Evolutionary conservation across 208 protist genomes (phyloP).

Genomic region (Crithidia brevicula): DNA sequence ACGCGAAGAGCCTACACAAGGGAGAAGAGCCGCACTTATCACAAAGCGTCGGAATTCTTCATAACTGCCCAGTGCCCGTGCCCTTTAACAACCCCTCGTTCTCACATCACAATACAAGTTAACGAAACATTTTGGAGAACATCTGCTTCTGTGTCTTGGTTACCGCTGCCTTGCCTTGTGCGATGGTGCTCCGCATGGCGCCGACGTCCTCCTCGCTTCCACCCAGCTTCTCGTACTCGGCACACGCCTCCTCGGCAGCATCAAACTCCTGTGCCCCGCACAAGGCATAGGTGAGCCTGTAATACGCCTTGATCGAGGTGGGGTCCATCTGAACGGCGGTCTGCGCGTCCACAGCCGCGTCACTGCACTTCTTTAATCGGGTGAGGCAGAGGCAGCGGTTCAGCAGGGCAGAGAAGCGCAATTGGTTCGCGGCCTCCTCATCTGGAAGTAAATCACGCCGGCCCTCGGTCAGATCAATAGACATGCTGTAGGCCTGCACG

Average conservation of each 20-base stretch:
- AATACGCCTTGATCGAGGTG: slow-evolving; percentile 59
- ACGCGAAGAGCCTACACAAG: no score
- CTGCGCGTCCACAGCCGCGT: slow-evolving; percentile 49
- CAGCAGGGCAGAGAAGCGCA: slow-evolving; percentile 59
- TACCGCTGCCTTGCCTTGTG: slow-evolving; percentile 26
- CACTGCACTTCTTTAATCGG: slow-evolving; percentile 37
- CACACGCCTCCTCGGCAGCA: slow-evolving; percentile 37
- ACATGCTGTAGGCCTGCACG: slow-evolving; percentile 60
- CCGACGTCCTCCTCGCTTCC: slow-evolving; percentile 44
- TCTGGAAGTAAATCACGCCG: slow-evolving; percentile 70
- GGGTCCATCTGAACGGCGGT: slow-evolving; percentile 44
- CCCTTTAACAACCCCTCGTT: no score
- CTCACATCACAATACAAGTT: no score
- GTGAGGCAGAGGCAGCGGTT: slow-evolving; percentile 70
- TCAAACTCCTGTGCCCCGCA: slow-evolving; percentile 60
- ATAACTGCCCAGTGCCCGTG: no score
- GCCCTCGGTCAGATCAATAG: slow-evolving; percentile 66
- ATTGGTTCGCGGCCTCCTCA: slow-evolving; percentile 49
- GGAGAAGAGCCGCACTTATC: no score
- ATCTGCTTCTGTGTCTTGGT: slow-evolving; percentile 53
- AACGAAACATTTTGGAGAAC: slow-evolving; percentile 78
- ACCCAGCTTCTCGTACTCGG: slow-evolving; percentile 38
- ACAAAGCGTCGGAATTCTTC: no score
- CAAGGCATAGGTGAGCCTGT: slow-evolving; percentile 63
- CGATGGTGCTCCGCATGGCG: slow-evolving; percentile 43